Base-by-base conservation (phyloP, 805 yeast genomes). In the Metschnikowia rubicola region DNA sequence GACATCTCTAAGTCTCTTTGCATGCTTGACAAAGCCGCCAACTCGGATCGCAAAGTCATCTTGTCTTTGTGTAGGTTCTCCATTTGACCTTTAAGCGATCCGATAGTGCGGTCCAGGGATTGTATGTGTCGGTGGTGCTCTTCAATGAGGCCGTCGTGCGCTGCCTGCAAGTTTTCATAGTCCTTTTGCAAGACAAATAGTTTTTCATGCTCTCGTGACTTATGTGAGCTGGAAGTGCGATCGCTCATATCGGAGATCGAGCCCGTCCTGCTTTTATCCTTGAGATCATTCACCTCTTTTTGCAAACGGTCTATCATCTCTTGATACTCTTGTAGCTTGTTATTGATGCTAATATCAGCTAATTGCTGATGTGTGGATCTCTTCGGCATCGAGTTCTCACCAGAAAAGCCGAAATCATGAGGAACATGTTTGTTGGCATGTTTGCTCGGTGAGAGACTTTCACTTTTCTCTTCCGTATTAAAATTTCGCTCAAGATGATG, bases 1-100 rank as follows among this genome's bases (percentile, higher is more conserved):
- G 79, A 73, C 3, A 54, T 44, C 29, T 68, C 68, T 37, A 75
- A 56, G 28, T 73, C 77, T 13, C 63, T 65, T 13, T 64, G 67
- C 2, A 74, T 57, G 43, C 65, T 66, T 7, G 70, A 73, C 38
- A 47, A 42, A n/a, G 43, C 46, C 3, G 54, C 41, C 21, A 44
- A 43, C 15, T 50, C 47, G 2, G 56, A 40, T 11, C 52, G 48
- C 8, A 52, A 31, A 8, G 34, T 26, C 10, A 47, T 19, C 10
- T 52, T 38, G 11, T 52, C 58, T 38, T 41, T 32, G 30, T 54
- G 51, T 17, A 48, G 51, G 38, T 39, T 48, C n/a, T 45, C 47
- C 19, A 47, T 35, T 26, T 50, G 56, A n/a, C 32, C 38, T 13
- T 44, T 52, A 30, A 56, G 46, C 7, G 55, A 42, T 3, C 43